Base-by-base conservation (phyloP, 306 rosid genomes). In the Pachyrhizus erosus region DNA sequence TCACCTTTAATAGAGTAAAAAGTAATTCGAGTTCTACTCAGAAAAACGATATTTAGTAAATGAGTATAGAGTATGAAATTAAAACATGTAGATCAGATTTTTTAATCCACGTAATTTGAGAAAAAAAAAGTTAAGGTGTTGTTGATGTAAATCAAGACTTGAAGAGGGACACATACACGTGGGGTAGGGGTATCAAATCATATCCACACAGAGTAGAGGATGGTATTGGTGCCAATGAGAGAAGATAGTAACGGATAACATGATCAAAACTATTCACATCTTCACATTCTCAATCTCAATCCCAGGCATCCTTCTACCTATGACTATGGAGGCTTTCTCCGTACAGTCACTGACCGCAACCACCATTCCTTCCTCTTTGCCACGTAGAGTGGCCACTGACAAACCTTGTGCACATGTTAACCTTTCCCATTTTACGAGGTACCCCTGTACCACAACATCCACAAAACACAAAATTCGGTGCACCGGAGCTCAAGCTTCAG, bases 241-340 rank as follows among this genome's bases (percentile, higher is more conserved):
- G 57, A 80, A 80, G 84, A 85, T 54, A 24, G 74, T 51, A 58
- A 57, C 20, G 85, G 89, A 87, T 86, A 77, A 83, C 34, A 71
- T n/a, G 40, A 70, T 79, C 80, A 57, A 73, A 69, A 77, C 75
- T 55, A 34, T 75, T 80, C 58, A 76, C 60, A 71, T 20, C 13
- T 42, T 42, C 48, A 52, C 55, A 51, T 61, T 70, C 39, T 37
- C 73, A 31, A 72, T 79, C 79, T 7, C 42, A 49, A 14, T 7
- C 76, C 17, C 67, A 24, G 4, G 18, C 62, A 37, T 12, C 20
- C 20, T 76, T 81, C 84, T 34, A 73, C 67, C 90, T 18, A 86
- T 91, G 87, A 88, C 89, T 23, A 94, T 94, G 98, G 97, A 93
- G 84, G 78, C 87, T 78, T 87, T 84, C 84, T 83, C 93, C 5